Evolutionary conservation across 2,329 filamentous ascomycete species (phyloP).

Genomic region (Nigrograna mackinnonii): DNA sequence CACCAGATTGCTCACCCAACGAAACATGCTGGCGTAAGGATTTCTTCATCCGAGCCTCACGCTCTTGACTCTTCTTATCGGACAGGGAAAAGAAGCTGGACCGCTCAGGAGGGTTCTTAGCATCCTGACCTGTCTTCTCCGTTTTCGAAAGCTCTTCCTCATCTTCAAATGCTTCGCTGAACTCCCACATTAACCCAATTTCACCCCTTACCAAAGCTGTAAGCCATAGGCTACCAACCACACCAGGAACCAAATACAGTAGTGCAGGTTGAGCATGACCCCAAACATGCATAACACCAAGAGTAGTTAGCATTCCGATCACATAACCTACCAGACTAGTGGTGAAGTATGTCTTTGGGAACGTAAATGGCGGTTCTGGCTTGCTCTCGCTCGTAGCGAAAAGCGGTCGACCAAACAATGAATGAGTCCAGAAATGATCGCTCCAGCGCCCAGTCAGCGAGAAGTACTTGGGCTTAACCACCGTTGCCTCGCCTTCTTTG

Average conservation of each 20-base stretch:
- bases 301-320: constrained; percentile 74
- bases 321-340: constrained; percentile 78
- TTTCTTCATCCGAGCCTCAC: constrained; percentile 17
- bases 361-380: constrained; percentile 49
- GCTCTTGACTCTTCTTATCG: constrained; percentile 21
- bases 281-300: constrained; percentile 76
- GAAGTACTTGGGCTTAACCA: constrained; percentile 46
- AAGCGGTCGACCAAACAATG: constrained; percentile 29
- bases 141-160: constrained; percentile 21
- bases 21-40: constrained; percentile 15
- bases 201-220: constrained; percentile 75
- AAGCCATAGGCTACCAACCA: constrained; percentile 74
- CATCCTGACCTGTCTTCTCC: constrained; percentile 6
- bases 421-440: constrained; percentile 75
- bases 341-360: constrained; percentile 84
- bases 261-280: constrained; percentile 87
- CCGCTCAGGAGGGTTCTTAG: constrained; percentile 7
- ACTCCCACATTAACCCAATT: constrained; percentile 75
- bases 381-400: constrained; percentile 17
- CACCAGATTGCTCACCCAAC: constrained; percentile 14
- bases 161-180: constrained; percentile 66
- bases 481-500: constrained; percentile 12
- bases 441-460: constrained; percentile 74
- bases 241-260: constrained; percentile 87
- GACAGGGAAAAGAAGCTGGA: constrained; percentile 30